A percentile compares a stretch with the other conserved stretches of the same genome.
phyloP scores from a whole-genome alignment of 768 basidiomycete genomes.

The Calocera cornea region DNA sequence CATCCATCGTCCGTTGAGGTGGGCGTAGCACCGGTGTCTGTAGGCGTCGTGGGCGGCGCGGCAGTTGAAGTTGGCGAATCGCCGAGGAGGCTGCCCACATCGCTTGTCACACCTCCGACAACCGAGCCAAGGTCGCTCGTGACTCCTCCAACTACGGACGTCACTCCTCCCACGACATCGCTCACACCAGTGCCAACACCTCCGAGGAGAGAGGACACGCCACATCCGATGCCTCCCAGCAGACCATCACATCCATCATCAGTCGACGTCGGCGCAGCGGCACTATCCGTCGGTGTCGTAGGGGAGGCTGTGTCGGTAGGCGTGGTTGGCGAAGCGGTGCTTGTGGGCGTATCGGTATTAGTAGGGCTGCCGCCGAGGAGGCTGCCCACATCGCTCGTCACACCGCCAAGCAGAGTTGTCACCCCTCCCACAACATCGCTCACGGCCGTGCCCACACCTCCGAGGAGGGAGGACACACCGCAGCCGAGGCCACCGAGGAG shows the following conservation, averaged over 20 bases:
- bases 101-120: no score
- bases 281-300: conserved; percentile 25
- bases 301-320: conserved; percentile 14
- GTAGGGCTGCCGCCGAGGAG: background rate
- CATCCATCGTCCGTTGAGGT: background rate
- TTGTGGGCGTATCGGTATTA: conserved; percentile 1
- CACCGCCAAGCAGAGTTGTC: background rate
- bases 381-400: background rate
- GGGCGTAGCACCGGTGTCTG: conserved; percentile 2
- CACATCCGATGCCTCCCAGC: background rate
- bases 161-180: background rate
- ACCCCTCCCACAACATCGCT: background rate
- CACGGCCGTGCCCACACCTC: background rate
- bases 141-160: background rate
- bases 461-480: background rate
- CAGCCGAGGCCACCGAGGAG: background rate
- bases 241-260: background rate
- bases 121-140: background rate
- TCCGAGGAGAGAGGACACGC: background rate
- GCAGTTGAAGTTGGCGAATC: background rate
- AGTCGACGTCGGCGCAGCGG: conserved; percentile 11
- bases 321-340: conserved; percentile 8
- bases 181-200: background rate
- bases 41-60: conserved; percentile 6
- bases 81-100: no score